Evolutionary conservation across 768 basidiomycete genomes (phyloP).

Genomic region (Naganishia friedmannii): DNA sequence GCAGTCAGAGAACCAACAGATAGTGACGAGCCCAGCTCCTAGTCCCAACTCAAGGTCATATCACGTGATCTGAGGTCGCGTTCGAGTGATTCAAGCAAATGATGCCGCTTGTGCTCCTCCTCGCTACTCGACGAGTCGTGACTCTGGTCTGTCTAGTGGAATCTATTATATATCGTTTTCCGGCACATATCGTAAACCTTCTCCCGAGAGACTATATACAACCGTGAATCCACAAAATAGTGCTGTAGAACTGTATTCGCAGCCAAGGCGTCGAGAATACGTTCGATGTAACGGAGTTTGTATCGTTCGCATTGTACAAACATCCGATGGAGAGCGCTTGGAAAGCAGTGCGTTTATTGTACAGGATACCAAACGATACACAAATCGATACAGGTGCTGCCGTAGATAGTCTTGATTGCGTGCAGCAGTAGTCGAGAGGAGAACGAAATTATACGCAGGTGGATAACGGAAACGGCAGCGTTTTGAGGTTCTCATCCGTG

Average conservation of each 20-base stretch:
- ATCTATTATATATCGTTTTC: no score
- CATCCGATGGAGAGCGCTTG: no score
- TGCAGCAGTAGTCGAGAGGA: background rate
- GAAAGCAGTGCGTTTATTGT: background rate
- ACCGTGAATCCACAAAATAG: background rate
- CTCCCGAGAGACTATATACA: background rate
- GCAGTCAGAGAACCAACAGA: background rate
- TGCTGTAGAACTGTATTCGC: background rate
- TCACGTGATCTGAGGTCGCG: slow-evolving; percentile 4
- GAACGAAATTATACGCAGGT: background rate
- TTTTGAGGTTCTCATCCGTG: no score
- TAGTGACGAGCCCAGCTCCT: background rate
- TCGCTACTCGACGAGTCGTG: no score
- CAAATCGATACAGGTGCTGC: background rate
- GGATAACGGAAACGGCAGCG: background rate
- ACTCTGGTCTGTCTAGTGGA: no score
- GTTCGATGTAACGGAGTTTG: no score
- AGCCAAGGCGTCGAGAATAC: background rate
- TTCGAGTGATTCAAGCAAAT: background rate
- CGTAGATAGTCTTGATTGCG: background rate
- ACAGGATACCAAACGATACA: slow-evolving; percentile 8
- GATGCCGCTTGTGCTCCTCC: no score
- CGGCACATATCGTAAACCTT: no score
- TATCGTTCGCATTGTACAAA: no score
- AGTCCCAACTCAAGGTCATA: background rate